phyloP scores from a whole-genome alignment of 2,329 filamentous ascomycete species.

The Microcera coccophila region DNA sequence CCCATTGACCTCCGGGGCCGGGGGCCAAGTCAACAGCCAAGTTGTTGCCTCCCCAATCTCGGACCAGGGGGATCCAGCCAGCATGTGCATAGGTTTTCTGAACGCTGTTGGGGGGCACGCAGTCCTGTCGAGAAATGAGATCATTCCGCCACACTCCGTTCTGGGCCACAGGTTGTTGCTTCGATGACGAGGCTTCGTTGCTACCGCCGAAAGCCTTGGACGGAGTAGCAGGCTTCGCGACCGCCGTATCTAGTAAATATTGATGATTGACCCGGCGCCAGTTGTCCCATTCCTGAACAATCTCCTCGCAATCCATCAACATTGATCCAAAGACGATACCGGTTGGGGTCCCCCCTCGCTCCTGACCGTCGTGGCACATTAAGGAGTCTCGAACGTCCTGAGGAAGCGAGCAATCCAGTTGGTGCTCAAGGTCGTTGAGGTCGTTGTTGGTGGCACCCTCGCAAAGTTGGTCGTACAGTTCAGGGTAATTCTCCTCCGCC shows the following conservation, averaged over 20 bases:
- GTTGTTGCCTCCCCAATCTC: conserved; percentile 99
- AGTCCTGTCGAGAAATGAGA: conserved; percentile 78
- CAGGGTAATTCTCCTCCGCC: conserved; percentile 92
- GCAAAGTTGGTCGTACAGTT: conserved; percentile 88
- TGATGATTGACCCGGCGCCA: conserved; percentile 93
- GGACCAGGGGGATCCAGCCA: conserved; percentile 90
- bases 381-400: conserved; percentile 91
- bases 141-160: conserved; percentile 77
- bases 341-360: conserved; percentile 84
- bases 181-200: conserved; percentile 65
- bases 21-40: conserved; percentile 89
- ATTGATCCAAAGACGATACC: conserved; percentile 92
- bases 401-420: conserved; percentile 89
- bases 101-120: conserved; percentile 77
- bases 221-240: conserved; percentile 58
- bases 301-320: conserved; percentile 96
- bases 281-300: conserved; percentile 95
- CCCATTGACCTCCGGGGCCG: conserved; percentile 86
- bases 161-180: conserved; percentile 47
- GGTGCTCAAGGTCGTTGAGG: conserved; percentile 92
- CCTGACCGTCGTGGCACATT: conserved; percentile 91
- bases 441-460: conserved; percentile 92
- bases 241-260: conserved; percentile 63
- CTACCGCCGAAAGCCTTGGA: conserved; percentile 68
- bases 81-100: conserved; percentile 92